phyloP scores from a whole-genome alignment of 306 rosid genomes.

The Albizia julibrissin region DNA sequence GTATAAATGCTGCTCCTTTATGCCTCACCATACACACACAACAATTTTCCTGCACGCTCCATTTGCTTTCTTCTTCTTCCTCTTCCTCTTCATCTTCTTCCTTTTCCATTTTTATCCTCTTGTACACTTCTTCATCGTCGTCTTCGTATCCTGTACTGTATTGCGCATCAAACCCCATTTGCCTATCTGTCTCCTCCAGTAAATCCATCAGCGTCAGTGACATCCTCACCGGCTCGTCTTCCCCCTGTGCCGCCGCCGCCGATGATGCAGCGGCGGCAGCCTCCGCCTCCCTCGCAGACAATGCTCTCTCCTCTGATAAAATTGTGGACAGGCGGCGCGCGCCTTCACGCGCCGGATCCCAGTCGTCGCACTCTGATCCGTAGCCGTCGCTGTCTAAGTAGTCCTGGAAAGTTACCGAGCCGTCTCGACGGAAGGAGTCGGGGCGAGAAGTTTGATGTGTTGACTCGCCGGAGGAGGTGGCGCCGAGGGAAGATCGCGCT shows the following conservation, averaged over 20 bases:
- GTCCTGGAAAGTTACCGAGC: slow-evolving; percentile 29
- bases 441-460: slow-evolving; percentile 42
- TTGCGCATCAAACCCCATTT: slow-evolving; percentile 63
- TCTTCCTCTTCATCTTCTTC: slow-evolving; percentile 27
- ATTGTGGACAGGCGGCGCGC: slow-evolving; percentile 7
- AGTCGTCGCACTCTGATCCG: slow-evolving; percentile 25
- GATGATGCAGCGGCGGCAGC: slow-evolving; percentile 41
- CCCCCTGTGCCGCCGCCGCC: slow-evolving; percentile 3
- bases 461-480: neutral
- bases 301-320: slow-evolving; percentile 29
- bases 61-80: neutral
- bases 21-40: slow-evolving; percentile 96
- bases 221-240: slow-evolving; percentile 49
- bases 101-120: neutral
- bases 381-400: slow-evolving; percentile 21
- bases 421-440: slow-evolving; percentile 33
- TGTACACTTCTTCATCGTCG: slow-evolving; percentile 36
- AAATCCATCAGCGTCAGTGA: slow-evolving; percentile 90
- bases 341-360: neutral
- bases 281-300: slow-evolving; percentile 47
- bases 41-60: slow-evolving; percentile 51
- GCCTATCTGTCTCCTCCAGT: slow-evolving; percentile 71
- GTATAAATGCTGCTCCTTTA: slow-evolving; percentile 75
- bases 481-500: neutral
- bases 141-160: slow-evolving; percentile 48